A percentile compares a stretch with the other conserved stretches of the same genome.
These are phyloP conservation scores for Ustilaginoidea virens DNA, from an alignment of 2,329 filamentous ascomycete genomes.

Conservation along the genomic window DNA sequence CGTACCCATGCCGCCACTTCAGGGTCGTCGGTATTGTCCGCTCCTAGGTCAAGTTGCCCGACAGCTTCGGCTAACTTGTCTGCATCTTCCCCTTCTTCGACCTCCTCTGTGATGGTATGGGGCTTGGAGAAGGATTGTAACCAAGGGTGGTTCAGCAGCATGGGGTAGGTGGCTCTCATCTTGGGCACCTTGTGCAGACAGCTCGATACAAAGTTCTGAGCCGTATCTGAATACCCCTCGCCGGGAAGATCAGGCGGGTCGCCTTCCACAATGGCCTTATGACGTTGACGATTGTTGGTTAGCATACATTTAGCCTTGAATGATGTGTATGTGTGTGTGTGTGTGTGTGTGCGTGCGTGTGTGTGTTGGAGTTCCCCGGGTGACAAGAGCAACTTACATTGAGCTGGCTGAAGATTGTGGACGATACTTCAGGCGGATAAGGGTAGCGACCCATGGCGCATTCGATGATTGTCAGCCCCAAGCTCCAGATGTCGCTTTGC, in stretches of 20 bases:
- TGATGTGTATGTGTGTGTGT: no score
- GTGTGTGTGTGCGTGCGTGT: no score
- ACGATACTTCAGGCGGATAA: conserved; percentile 92
- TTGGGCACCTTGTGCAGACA: conserved; percentile 90
- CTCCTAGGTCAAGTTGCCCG: conserved; percentile 24
- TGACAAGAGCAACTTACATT: conserved; percentile 47
- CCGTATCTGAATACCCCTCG: conserved; percentile 61
- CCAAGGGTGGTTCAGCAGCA: conserved; percentile 83
- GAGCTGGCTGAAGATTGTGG: conserved; percentile 95
- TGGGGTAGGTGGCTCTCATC: conserved; percentile 83
- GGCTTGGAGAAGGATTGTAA: conserved; percentile 61
- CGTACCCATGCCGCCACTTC: conserved; percentile 83
- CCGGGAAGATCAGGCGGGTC: conserved; percentile 80
- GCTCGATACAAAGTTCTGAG: conserved; percentile 72
- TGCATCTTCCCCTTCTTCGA: conserved; percentile 43
- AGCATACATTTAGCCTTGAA: not conserved
- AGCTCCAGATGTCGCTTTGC: conserved; percentile 94
- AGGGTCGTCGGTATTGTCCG: conserved; percentile 40
- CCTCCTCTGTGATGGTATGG: conserved; percentile 55
- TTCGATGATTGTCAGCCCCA: conserved; percentile 89
- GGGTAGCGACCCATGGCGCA: conserved; percentile 90
- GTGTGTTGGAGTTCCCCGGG: no score
- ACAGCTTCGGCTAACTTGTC: conserved; percentile 28
- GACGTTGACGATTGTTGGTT: conserved; percentile 5
- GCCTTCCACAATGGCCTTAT: conserved; percentile 95